Evolutionary conservation across 2,329 filamentous ascomycete species (phyloP).

Genomic region (Pseudogymnoascus sp.): DNA sequence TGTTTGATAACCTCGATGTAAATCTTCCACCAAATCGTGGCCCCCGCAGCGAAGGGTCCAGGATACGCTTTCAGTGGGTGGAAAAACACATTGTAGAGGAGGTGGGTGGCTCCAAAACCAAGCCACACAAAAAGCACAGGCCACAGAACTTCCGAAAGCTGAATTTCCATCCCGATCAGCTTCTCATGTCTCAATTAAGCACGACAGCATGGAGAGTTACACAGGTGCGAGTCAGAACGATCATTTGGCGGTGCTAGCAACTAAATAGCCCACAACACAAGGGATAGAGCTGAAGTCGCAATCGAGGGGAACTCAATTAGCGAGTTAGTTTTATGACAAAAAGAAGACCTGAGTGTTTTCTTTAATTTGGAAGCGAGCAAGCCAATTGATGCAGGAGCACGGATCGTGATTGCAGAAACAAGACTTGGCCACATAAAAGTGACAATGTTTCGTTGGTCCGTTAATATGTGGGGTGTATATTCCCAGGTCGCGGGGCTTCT

Average conservation of each 20-base stretch:
- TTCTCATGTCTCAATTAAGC: background rate
- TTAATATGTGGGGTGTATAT: background rate
- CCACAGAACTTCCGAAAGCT: background rate
- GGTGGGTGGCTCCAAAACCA: background rate
- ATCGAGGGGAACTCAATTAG: background rate
- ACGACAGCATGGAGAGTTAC: background rate
- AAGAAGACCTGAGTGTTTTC: background rate
- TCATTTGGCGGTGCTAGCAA: background rate
- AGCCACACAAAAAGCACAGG: background rate
- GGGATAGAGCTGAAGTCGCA: background rate
- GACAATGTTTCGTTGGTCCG: background rate
- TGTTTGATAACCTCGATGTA: slow-evolving; percentile 13
- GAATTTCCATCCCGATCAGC: background rate
- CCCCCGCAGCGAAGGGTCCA: slow-evolving; percentile 8
- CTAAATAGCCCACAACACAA: background rate
- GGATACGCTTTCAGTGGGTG: slow-evolving; percentile 11
- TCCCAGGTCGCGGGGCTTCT: background rate
- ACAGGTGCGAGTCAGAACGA: background rate
- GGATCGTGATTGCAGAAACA: background rate
- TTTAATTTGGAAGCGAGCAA: background rate
- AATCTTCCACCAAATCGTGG: slow-evolving; percentile 11
- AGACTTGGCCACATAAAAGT: background rate
- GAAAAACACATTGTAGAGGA: slow-evolving; percentile 13
- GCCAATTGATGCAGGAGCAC: background rate
- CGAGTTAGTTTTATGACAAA: background rate